Conservation (phyloP, 2,329 filamentous ascomycete genomes). For the Colletotrichum sp. region DNA sequence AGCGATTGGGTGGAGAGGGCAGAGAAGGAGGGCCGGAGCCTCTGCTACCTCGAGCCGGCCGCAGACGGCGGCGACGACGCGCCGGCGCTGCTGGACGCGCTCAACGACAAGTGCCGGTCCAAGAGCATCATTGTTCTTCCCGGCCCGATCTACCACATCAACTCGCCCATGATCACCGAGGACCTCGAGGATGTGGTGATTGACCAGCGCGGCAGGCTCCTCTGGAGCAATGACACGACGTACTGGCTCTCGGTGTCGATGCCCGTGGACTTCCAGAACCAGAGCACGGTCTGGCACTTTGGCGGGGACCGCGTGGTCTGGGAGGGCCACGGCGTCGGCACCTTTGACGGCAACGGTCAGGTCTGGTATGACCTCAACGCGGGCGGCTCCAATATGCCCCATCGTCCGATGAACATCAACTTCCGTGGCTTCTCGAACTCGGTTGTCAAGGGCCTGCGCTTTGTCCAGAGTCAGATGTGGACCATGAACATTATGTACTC, state of each 20-base stretch:
- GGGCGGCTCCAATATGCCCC: conserved; percentile 48
- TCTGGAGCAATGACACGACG: conserved; percentile 49
- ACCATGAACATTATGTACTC: conserved; percentile 59
- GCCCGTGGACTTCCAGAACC: conserved; percentile 59
- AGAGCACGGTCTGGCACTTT: conserved; percentile 58
- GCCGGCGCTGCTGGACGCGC: conserved; percentile 32
- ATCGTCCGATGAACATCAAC: conserved; percentile 58
- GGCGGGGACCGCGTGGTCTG: conserved; percentile 57
- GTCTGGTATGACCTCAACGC: conserved; percentile 61
- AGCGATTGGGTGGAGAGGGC: conserved; percentile 38
- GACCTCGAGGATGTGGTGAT: conserved; percentile 44
- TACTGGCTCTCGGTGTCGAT: conserved; percentile 60
- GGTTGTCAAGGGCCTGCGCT: conserved; percentile 51
- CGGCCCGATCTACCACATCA: conserved; percentile 38
- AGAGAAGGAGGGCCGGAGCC: conserved; percentile 31
- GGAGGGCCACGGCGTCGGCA: conserved; percentile 55
- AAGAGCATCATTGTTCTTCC: conserved; percentile 36
- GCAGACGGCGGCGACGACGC: conserved; percentile 33
- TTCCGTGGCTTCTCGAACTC: conserved; percentile 49
- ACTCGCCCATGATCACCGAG: conserved; percentile 37
- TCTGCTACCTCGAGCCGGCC: conserved; percentile 33
- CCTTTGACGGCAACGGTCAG: conserved; percentile 64
- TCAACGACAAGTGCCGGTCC: conserved; percentile 33
- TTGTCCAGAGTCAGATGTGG: conserved; percentile 67
- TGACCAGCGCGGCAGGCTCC: conserved; percentile 42